Conservation (phyloP, 305 asterid species). For the Solanum aculeatissimum region DNA sequence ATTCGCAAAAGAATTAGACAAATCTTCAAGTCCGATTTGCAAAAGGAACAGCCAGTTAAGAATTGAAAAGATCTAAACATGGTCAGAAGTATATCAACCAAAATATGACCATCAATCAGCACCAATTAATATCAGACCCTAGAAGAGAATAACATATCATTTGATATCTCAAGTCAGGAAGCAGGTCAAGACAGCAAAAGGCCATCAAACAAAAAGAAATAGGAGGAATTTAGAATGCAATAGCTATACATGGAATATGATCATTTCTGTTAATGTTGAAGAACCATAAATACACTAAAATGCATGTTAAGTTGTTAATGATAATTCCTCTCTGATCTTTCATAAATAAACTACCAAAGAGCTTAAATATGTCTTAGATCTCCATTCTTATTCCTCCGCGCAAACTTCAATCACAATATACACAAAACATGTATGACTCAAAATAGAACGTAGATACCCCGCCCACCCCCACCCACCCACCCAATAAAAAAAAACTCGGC, state of each 20-base stretch:
- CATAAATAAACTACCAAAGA: background rate
- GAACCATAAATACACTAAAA: background rate
- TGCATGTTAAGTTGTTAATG: background rate
- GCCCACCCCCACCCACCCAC: background rate
- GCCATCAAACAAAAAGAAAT: background rate
- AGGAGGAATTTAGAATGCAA: background rate
- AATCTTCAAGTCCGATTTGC: constrained; percentile 33
- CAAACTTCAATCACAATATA: background rate
- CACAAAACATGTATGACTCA: background rate
- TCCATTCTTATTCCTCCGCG: background rate
- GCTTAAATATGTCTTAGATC: background rate
- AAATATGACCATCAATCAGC: background rate
- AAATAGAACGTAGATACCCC: background rate
- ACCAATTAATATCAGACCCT: background rate
- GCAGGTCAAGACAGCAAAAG: background rate
- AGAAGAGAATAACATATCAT: background rate
- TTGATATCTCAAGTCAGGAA: background rate
- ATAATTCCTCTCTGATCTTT: background rate
- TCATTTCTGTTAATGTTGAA: background rate
- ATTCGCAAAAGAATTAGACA: constrained; percentile 25
- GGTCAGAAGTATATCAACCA: background rate
- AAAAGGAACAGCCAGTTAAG: background rate
- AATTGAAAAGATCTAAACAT: background rate
- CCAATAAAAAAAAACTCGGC: background rate
- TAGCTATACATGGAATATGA: background rate